Conservation (phyloP, 257 asterid genomes). For the Solanum rostratum region DNA sequence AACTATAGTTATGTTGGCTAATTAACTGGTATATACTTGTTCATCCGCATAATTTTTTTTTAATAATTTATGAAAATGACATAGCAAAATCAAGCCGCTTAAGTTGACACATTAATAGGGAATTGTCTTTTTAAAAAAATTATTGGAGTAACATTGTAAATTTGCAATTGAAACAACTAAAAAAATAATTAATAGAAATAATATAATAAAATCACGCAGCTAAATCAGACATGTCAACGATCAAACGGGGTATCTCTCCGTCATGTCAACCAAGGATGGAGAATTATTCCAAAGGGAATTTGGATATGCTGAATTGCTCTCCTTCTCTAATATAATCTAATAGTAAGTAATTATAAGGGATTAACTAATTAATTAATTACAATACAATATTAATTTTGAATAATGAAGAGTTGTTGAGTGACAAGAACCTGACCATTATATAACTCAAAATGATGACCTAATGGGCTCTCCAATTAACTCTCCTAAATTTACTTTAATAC, state of each 20-base stretch:
- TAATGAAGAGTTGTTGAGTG: not conserved
- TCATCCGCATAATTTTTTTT: too few relatives aligned
- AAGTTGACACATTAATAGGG: too few relatives aligned
- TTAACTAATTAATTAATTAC: not conserved
- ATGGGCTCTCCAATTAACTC: not conserved
- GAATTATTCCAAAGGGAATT: not conserved
- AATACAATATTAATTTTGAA: not conserved
- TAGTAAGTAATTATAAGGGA: not conserved
- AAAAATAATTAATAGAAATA: too few relatives aligned
- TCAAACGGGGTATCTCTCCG: not conserved
- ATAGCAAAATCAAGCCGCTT: too few relatives aligned
- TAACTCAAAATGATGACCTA: not conserved
- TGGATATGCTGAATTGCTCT: not conserved
- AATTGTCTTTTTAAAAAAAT: too few relatives aligned
- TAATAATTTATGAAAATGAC: too few relatives aligned
- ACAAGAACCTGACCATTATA: not conserved
- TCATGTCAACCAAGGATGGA: not conserved
- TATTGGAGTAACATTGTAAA: too few relatives aligned
- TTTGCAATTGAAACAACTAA: too few relatives aligned
- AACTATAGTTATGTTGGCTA: too few relatives aligned
- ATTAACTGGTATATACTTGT: too few relatives aligned
- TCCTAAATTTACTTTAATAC: not conserved
- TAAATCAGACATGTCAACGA: not conserved
- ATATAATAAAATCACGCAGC: too few relatives aligned
- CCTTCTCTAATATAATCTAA: not conserved